Percentiles rank a stretch among this genome's conserved stretches.
These are phyloP conservation scores for Aegilops longissima DNA, from an alignment of 176 grass and related monocot species.

Conservation along the genomic window DNA sequence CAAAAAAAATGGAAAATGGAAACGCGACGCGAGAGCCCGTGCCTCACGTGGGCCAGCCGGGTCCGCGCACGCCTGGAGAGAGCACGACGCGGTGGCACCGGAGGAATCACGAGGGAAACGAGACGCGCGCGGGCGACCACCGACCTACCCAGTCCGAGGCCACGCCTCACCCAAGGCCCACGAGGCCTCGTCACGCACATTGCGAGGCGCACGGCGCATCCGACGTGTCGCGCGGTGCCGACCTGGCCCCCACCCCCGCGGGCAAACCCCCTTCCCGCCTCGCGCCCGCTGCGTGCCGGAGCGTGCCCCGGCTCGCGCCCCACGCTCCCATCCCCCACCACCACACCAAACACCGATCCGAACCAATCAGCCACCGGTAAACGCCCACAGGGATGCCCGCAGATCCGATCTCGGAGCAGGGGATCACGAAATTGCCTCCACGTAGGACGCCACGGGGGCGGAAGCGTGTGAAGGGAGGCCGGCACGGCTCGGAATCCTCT, in stretches of 20 bases:
- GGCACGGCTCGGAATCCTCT: constrained; percentile 33
- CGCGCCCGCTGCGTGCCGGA: constrained; percentile 46
- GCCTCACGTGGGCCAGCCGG: neutral
- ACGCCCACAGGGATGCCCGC: accelerated
- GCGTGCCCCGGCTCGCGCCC: constrained; percentile 25
- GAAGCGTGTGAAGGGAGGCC: neutral
- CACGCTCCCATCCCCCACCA: neutral
- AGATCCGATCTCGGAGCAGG: accelerated
- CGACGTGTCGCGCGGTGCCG: constrained; percentile 12
- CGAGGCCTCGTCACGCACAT: neutral
- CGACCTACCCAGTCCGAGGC: neutral
- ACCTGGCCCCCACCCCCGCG: constrained; percentile 3
- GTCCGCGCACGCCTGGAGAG: neutral
- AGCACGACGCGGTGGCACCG: constrained; percentile 18
- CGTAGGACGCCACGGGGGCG: constrained; percentile 35
- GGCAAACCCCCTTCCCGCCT: constrained; percentile 34
- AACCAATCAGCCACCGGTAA: neutral
- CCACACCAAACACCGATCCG: neutral
- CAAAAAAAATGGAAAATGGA: neutral
- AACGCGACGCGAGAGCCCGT: neutral
- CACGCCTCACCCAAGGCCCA: neutral
- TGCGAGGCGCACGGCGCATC: neutral
- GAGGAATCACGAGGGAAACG: constrained; percentile 45
- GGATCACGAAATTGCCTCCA: neutral
- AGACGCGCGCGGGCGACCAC: constrained; percentile 26